Conservation (phyloP, 2,329 filamentous ascomycete genomes). For the Colletotrichum trifolii region DNA sequence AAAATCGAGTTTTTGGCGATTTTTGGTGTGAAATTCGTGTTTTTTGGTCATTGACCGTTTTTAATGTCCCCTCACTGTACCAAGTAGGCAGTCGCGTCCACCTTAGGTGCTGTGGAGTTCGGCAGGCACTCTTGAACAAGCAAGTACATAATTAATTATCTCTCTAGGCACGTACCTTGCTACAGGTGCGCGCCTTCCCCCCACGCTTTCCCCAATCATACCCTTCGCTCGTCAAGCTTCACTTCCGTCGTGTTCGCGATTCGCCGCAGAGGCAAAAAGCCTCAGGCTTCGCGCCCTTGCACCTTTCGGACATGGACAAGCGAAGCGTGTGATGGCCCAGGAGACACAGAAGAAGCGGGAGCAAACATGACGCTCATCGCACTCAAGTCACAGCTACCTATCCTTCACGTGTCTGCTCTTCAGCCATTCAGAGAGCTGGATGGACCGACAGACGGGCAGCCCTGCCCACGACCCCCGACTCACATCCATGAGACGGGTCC, state of each 20-base stretch:
- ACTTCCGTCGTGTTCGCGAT: conserved; percentile 30
- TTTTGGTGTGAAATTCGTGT: too few species aligned
- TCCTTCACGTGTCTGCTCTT: conserved; percentile 22
- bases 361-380: conserved; percentile 13
- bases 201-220: conserved; percentile 27
- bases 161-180: too few species aligned
- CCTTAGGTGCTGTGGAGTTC: too few species aligned
- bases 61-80: too few species aligned
- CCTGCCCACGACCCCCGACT: too few species aligned
- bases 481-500: not conserved
- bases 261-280: conserved; percentile 24
- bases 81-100: too few species aligned
- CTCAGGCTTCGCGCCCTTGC: not conserved
- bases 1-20: too few species aligned
- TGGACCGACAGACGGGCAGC: not conserved
- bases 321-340: too few species aligned
- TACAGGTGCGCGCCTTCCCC: conserved; percentile 2
- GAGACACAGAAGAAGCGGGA: conserved; percentile 14
- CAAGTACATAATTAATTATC: too few species aligned
- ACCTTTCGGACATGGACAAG: too few species aligned
- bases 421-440: conserved; percentile 7
- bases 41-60: too few species aligned
- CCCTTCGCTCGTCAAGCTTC: conserved; percentile 34
- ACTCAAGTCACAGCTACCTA: not conserved
- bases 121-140: too few species aligned